Evolutionary conservation across 139 green algal genomes (phyloP), one percentile per base, ranked within the genome.

Genomic region (Gonium pectorale): DNA sequence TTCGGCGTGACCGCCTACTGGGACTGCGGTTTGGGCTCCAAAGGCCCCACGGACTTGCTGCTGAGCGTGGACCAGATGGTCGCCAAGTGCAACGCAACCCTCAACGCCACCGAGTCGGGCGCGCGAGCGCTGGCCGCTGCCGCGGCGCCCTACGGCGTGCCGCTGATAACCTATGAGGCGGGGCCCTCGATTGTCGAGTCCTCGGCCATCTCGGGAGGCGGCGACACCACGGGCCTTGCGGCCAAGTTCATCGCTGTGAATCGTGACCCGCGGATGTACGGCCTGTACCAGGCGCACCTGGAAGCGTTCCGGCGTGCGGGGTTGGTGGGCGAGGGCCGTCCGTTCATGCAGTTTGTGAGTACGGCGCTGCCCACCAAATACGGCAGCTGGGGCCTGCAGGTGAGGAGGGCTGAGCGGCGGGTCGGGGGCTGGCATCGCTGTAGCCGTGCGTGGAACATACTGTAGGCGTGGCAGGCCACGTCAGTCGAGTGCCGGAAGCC

Each of bases 121-220:
- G n/a, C 70, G 26, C 33, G 35, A 8, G 62, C 41, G 21, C 37
- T 88, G 24, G 74, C 40, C 21, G 41, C 63, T 0, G 19, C 27
- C 2, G 79, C 79, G 24, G 51, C 62, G 3, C 21, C 60, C 35
- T 86, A 71, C 43, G 64, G 64, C 43, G 27, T 88, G 35, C 86
- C 81, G 17, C 66, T 90, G 29, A 79, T 79, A 3, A 80, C 74
- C 8, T 90, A 90, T 46, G 86, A 90, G 44, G 81, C 67, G 9
- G 86, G 86, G 0, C 86, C 79, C 0, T 75, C 49, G 4, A 74
- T 89, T 24, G 52, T 87, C 38, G 86, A 89, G 70, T 49, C 49
- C 0, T 77, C 70, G 37, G 79, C 75, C 51, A 87, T 90, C 9
- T 43, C 38, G 24, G 33, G 19, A 0, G 71, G 80, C 26, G 6